These are phyloP conservation scores for Lomentospora prolificans DNA, from an alignment of 2,329 filamentous ascomycete species.

Conservation along the genomic window DNA sequence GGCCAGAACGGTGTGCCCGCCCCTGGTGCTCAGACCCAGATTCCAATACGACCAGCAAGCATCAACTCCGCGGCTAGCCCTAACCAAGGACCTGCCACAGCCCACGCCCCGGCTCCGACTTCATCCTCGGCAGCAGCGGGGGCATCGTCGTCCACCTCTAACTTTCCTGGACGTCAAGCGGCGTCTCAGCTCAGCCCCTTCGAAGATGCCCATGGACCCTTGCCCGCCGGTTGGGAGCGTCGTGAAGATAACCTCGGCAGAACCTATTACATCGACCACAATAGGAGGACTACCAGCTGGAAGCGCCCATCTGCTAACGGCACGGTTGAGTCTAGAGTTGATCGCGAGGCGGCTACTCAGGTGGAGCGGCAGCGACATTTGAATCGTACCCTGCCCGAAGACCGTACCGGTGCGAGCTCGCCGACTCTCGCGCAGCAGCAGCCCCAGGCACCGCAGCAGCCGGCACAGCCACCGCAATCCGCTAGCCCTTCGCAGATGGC, in stretches of 20 bases:
- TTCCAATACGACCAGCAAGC: conserved; percentile 38
- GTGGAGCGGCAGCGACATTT: conserved; percentile 89
- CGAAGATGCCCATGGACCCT: conserved; percentile 85
- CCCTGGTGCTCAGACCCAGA: conserved; percentile 27
- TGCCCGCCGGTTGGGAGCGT: conserved; percentile 92
- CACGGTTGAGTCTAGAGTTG: conserved; percentile 58
- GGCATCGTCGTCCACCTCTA: not conserved
- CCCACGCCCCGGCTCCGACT: conserved; percentile 7
- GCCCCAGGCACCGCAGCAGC: conserved; percentile 16
- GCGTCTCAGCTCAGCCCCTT: conserved; percentile 67
- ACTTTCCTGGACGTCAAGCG: conserved; percentile 11
- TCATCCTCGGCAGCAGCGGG: conserved; percentile 16
- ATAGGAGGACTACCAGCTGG: conserved; percentile 95
- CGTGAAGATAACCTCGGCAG: conserved; percentile 89
- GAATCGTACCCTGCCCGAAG: conserved; percentile 90
- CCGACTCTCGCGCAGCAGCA: conserved; percentile 59
- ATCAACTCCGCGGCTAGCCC: conserved; percentile 26
- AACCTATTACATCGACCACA: conserved; percentile 98
- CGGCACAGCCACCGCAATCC: not conserved
- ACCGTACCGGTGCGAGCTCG: conserved; percentile 86
- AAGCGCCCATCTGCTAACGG: conserved; percentile 75
- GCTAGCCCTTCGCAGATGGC: conserved; percentile 51
- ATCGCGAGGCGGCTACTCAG: conserved; percentile 83
- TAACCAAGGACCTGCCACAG: conserved; percentile 10
- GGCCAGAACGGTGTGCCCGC: conserved; percentile 32